Evolutionary conservation across 1,139 yeast genomes (phyloP).

Genomic region (Hyphopichia pseudoburtonii): DNA sequence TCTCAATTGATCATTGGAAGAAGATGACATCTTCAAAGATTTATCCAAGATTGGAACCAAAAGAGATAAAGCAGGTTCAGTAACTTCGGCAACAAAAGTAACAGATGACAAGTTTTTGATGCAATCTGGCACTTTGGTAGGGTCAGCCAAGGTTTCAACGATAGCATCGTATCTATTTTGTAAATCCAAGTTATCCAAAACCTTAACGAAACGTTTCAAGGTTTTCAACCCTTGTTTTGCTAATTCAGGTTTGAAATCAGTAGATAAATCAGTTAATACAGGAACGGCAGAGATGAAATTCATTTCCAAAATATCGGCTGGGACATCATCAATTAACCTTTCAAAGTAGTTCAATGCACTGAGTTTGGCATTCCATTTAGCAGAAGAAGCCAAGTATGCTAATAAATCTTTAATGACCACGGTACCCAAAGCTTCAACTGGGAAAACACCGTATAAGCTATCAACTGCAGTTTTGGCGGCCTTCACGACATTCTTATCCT

Average conservation of each 20-base stretch:
- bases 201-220: slow-evolving; percentile 70
- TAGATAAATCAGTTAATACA: slow-evolving; percentile 80
- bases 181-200: slow-evolving; percentile 89
- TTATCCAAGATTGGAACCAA: slow-evolving; percentile 91
- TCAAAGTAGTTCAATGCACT: slow-evolving; percentile 77
- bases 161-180: slow-evolving; percentile 83
- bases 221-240: slow-evolving; percentile 80
- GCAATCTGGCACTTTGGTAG: slow-evolving; percentile 83
- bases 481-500: slow-evolving; percentile 81
- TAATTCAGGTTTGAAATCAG: slow-evolving; percentile 95
- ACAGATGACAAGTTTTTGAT: slow-evolving; percentile 89
- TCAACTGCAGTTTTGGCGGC: slow-evolving; percentile 76
- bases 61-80: slow-evolving; percentile 89
- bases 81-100: slow-evolving; percentile 97
- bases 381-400: slow-evolving; percentile 70
- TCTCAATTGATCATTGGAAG: slow-evolving; percentile 93
- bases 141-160: slow-evolving; percentile 86
- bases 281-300: slow-evolving; percentile 81
- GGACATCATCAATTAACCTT: slow-evolving; percentile 73
- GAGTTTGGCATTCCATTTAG: slow-evolving; percentile 90
- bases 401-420: slow-evolving; percentile 63
- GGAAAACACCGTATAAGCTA: slow-evolving; percentile 65
- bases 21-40: slow-evolving; percentile 83
- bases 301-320: slow-evolving; percentile 81
- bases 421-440: slow-evolving; percentile 78